phyloP scores from a whole-genome alignment of 352 stramenopile species.

The Globisporangium okanoganense region DNA sequence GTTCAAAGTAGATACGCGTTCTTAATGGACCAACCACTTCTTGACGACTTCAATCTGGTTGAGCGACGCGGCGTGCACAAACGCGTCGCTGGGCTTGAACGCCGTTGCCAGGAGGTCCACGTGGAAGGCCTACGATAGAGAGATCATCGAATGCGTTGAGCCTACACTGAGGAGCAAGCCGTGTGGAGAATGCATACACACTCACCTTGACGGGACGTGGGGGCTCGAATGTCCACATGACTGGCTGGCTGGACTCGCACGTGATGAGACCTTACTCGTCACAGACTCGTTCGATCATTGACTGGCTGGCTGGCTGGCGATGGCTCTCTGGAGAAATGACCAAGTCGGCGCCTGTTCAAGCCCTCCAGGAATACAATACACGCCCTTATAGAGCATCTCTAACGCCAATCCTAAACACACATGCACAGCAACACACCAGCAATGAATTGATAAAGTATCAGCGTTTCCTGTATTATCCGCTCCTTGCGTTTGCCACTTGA shows the following conservation, averaged over 20 bases:
- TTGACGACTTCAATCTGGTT: slow-evolving; percentile 62
- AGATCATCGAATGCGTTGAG: too few relatives aligned
- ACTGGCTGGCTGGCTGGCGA: neutral
- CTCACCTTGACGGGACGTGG: slow-evolving; percentile 3
- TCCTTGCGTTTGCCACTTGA: neutral
- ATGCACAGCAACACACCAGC: neutral
- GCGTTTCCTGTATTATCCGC: neutral
- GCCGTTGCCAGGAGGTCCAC: slow-evolving; percentile 30
- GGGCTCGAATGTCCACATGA: slow-evolving; percentile 14
- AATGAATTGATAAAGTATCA: neutral
- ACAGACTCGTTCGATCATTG: neutral
- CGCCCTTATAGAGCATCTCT: too few relatives aligned
- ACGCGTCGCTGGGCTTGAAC: slow-evolving; percentile 44
- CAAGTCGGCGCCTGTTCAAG: neutral
- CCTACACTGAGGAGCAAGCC: neutral
- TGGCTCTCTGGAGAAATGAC: neutral
- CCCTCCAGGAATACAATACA: neutral
- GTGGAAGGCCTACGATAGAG: slow-evolving; percentile 27
- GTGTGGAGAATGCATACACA: neutral
- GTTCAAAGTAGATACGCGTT: too few relatives aligned
- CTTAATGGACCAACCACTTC: slow-evolving; percentile 21
- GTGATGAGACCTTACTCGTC: neutral
- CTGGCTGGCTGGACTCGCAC: neutral
- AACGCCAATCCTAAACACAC: neutral
- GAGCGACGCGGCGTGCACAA: slow-evolving; percentile 62